These are phyloP conservation scores for Epithele typhae DNA, from an alignment of 768 basidiomycete genomes.

Conservation along the genomic window DNA sequence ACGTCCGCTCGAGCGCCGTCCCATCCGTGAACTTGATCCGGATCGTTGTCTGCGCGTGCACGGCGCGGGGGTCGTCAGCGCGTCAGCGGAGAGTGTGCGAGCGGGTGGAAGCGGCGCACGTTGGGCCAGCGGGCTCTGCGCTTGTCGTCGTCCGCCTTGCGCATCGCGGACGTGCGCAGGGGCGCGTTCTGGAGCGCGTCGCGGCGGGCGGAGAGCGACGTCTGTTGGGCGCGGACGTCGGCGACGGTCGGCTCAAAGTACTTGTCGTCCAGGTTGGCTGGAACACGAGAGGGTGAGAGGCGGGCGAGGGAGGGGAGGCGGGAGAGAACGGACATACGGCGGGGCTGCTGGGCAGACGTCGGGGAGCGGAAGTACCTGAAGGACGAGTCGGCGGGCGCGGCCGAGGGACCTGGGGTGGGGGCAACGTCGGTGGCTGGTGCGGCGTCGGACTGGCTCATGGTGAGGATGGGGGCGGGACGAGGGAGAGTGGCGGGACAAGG, in stretches of 20 bases:
- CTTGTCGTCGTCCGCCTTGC: constrained; percentile 57
- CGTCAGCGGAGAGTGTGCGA: neutral
- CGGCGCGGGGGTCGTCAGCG: neutral
- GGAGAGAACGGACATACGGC: constrained; percentile 10
- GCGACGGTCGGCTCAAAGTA: constrained; percentile 70
- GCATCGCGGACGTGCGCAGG: constrained; percentile 55
- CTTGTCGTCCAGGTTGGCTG: constrained; percentile 60
- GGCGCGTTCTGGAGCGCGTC: constrained; percentile 67
- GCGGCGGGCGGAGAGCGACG: constrained; percentile 54
- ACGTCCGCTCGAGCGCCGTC: constrained; percentile 73
- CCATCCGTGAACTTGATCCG: constrained; percentile 79
- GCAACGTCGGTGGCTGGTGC: neutral
- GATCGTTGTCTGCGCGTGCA: constrained; percentile 62
- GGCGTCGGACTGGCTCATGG: neutral
- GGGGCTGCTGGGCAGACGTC: constrained; percentile 10
- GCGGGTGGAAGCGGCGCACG: constrained; percentile 34
- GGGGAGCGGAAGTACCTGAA: constrained; percentile 22
- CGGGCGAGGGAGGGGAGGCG: neutral
- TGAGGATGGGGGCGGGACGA: neutral
- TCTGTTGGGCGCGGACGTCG: constrained; percentile 68
- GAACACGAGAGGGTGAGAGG: neutral
- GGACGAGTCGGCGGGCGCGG: neutral
- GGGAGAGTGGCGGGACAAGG: neutral
- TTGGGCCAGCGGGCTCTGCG: constrained; percentile 70
- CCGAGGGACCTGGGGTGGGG: neutral